Conservation (phyloP, 164 flowering plant genomes). For the Sedum album region DNA sequence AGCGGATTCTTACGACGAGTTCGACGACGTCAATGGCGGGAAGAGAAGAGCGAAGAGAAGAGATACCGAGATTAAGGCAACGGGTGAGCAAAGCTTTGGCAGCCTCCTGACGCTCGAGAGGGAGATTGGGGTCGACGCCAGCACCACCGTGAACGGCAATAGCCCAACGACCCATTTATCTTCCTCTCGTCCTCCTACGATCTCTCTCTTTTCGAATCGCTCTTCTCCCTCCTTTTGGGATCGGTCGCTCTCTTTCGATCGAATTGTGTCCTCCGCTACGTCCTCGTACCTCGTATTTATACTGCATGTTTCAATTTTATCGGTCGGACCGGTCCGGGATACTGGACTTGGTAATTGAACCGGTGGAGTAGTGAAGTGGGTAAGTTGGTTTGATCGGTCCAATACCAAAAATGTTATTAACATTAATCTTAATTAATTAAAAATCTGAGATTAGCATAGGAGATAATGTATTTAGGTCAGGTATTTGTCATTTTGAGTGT, state of each 20-base stretch:
- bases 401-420: too few relatives aligned
- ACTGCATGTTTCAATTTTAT: neutral
- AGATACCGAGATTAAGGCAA: constrained; percentile 73
- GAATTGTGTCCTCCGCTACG: neutral
- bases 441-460: neutral
- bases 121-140: constrained; percentile 90
- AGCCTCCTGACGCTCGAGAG: constrained; percentile 59
- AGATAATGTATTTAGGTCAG: neutral
- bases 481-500: neutral
- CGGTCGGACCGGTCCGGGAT: neutral
- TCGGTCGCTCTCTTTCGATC: too few relatives aligned
- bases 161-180: constrained; percentile 76
- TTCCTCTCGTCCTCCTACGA: constrained; percentile 9
- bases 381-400: neutral
- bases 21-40: constrained; percentile 92
- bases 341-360: neutral
- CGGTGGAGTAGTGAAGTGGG: neutral
- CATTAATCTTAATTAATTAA: too few relatives aligned
- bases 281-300: neutral
- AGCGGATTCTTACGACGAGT: constrained; percentile 53
- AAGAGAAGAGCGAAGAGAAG: constrained; percentile 60
- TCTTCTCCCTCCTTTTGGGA: constrained; percentile 8
- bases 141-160: constrained; percentile 98
- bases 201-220: constrained; percentile 8
- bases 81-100: constrained; percentile 74